Evolutionary conservation across 345 rosid species (phyloP), one percentile per base, ranked within the genome.

Genomic region (Combretum micranthum): DNA sequence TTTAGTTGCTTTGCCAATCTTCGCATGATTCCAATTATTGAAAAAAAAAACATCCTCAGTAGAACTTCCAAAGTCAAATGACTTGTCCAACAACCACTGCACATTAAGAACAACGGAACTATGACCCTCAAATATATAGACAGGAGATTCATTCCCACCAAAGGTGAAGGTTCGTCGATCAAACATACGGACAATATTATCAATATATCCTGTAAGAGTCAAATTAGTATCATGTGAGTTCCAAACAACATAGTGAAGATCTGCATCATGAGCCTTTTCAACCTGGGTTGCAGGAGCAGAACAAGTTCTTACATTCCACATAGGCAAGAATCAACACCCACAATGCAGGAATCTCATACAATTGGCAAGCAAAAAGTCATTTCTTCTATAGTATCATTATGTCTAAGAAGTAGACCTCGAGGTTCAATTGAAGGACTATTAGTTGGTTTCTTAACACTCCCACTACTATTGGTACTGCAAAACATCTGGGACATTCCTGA

Each of bases 21-120:
- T 87, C 19, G 88, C 95, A 73, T 80, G 79, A 69, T 91, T 95
- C 98, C 98, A 91, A 52, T 88, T 80, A 75, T 91, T 91, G 21
- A 91, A 69, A 75, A n/a, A n/a, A n/a, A 91, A 81, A 52, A 96
- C 96, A 77, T 90, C 97, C 73, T 90, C 96, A 4, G 96, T 96
- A 59, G 94, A 87, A 75, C 94, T 90, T 65, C 97, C 97, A 79
- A 90, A 90, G 16, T 87, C 96, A 37, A 96, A 85, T 57, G 94
- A 67, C 67, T 77, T 85, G 65, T 88, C 88, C 19, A 96, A 96
- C 64, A 81, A 87, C 98, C 96, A 91, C 96, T 91, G 97, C 44
- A 88, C 95, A 74, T 95, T 87, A 57, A 87, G 91, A 57, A 90
- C 94, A 20, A 91, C 80, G 67, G 88, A 94, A 70, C 55, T 74